A percentile compares a stretch with the other conserved stretches of the same genome.
phyloP scores from a whole-genome alignment of 2,329 filamentous ascomycete genomes.

The Coleophoma crateriformis region DNA sequence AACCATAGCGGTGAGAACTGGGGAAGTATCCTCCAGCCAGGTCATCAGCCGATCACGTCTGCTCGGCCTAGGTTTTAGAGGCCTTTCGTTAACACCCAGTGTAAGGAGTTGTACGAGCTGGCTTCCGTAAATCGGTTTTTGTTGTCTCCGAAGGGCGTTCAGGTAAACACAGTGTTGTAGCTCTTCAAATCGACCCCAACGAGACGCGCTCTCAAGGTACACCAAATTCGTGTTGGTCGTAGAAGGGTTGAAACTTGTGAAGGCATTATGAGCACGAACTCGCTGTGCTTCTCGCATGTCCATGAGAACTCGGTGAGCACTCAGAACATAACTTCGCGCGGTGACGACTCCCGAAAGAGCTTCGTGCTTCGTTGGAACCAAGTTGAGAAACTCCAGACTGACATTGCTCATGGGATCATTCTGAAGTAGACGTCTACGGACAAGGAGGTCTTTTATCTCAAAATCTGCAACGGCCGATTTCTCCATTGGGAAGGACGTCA shows the following conservation, averaged over 20 bases:
- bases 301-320: constrained; percentile 63
- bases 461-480: constrained; percentile 72
- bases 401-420: constrained; percentile 57
- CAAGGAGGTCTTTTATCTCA: constrained; percentile 63
- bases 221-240: constrained; percentile 64
- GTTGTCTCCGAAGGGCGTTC: constrained; percentile 75
- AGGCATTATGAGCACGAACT: constrained; percentile 48
- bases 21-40: constrained; percentile 71
- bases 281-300: constrained; percentile 69
- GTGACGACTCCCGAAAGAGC: constrained; percentile 48
- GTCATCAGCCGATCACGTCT: constrained; percentile 59
- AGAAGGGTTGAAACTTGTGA: constrained; percentile 54
- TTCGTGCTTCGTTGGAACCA: constrained; percentile 70
- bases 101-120: constrained; percentile 72
- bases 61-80: constrained; percentile 53
- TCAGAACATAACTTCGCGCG: constrained; percentile 57
- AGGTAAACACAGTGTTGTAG: constrained; percentile 76
- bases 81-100: constrained; percentile 53
- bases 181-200: constrained; percentile 69
- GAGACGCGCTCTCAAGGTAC: constrained; percentile 65
- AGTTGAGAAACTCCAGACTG: constrained; percentile 71
- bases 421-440: constrained; percentile 62
- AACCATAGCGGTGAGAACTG: constrained; percentile 60
- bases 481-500: constrained; percentile 91
- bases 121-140: constrained; percentile 75